phyloP scores from a whole-genome alignment of 768 basidiomycete genomes.

The Phanerochaete carnosa region DNA sequence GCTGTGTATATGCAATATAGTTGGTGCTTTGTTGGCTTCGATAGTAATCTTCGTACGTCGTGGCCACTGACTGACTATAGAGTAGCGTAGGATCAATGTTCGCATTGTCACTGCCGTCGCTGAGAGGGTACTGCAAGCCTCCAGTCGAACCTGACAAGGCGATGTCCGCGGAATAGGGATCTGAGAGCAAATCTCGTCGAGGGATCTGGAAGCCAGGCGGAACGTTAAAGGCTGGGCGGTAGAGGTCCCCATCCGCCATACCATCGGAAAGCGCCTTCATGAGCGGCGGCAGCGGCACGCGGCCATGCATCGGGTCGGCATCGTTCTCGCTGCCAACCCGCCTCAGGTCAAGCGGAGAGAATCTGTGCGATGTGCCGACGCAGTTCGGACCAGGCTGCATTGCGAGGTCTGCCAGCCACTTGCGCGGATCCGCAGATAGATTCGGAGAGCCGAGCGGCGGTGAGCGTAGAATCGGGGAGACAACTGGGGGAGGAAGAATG shows the following conservation, averaged over 20 bases:
- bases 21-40: not conserved
- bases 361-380: not conserved
- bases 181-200: not conserved
- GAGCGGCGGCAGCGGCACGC: constrained; percentile 10
- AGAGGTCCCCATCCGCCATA: not conserved
- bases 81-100: constrained; percentile 10
- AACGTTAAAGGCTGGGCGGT: not conserved
- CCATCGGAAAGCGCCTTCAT: constrained; percentile 11
- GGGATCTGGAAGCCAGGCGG: constrained; percentile 1
- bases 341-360: not conserved
- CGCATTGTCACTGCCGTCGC: not conserved
- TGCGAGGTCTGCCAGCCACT: constrained; percentile 7
- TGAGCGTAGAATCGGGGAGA: not conserved
- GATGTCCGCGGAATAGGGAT: not conserved
- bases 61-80: not conserved
- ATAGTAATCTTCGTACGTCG: not conserved
- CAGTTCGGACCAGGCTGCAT: constrained; percentile 10
- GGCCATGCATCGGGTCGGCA: not conserved
- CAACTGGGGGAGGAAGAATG: not conserved
- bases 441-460: not conserved
- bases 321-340: constrained; percentile 5
- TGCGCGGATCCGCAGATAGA: constrained; percentile 1
- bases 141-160: not conserved
- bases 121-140: not conserved
- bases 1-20: not conserved